A percentile compares a stretch with the other conserved stretches of the same genome.
phyloP scores from a whole-genome alignment of 2,329 filamentous ascomycete genomes.

The Niveomyces coronatus region DNA sequence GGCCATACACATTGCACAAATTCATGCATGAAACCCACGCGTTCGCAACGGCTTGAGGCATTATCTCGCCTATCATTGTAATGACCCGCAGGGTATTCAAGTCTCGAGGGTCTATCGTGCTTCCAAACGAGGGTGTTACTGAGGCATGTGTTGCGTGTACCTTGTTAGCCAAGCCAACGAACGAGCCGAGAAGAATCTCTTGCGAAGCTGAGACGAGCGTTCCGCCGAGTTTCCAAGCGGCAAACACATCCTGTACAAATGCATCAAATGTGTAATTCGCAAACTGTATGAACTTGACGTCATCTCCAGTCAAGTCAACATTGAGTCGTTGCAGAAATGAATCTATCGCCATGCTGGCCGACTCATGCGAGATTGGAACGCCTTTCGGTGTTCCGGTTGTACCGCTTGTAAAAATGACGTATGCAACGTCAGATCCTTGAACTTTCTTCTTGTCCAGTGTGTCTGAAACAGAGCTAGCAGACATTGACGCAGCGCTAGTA shows the following conservation, averaged over 20 bases:
- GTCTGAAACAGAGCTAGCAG: background rate
- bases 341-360: slow-evolving; percentile 1
- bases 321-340: slow-evolving; percentile 2
- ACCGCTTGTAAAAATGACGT: slow-evolving; percentile 2
- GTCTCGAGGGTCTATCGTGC: background rate
- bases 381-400: slow-evolving; percentile 1
- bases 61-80: background rate
- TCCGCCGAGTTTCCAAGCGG: slow-evolving; percentile 3
- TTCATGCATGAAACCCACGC: background rate
- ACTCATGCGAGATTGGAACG: background rate
- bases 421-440: slow-evolving; percentile 1
- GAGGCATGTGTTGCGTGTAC: slow-evolving; percentile 1
- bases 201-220: slow-evolving; percentile 2
- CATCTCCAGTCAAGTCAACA: background rate
- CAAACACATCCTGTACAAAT: slow-evolving; percentile 3
- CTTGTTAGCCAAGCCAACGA: background rate
- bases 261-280: slow-evolving; percentile 3
- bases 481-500: background rate
- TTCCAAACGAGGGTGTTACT: background rate
- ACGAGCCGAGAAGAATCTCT: slow-evolving; percentile 3
- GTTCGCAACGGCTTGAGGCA: slow-evolving; percentile 1
- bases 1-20: slow-evolving; percentile 2
- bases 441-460: background rate
- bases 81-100: slow-evolving; percentile 1
- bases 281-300: background rate